Base-by-base conservation (phyloP, 225 moss, liverwort and hornwort species). In the Takakia lepidozioides region DNA sequence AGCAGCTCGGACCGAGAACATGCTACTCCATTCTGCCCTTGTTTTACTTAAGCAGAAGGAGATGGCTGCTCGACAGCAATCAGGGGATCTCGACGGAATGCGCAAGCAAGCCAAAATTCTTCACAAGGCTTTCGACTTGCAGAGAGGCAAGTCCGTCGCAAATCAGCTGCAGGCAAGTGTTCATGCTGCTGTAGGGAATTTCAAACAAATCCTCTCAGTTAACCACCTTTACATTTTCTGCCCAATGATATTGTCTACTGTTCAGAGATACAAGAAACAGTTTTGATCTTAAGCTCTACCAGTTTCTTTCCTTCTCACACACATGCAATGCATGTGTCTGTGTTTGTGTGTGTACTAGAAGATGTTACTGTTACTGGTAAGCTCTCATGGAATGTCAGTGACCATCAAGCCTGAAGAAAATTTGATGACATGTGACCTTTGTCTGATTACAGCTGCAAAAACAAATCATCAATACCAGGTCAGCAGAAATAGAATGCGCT, bases 1-100 rank as follows among this genome's bases (percentile, higher is more conserved):
- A 51, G 68, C 63, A 9, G 70, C 78, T 3, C 56, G 65, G 27
- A 72, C 64, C 17, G 68, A 72, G 38, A 78, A 78, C 57, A 58
- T 58, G 72, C 56, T 78, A 1, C 52, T 72, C 2, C 78, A 78
- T 44, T 67, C 78, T 35, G 67, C 78, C 18, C 65, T 78, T 2
- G 54, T 71, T 27, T 51, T 48, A 1, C 72, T 78, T 24, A 57
- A 62, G 27, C 67, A 72, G 44, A 72, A 72, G 20, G 78, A 68
- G 43, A 50, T 67, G 29, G 58, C 64, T 35, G 72, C 72, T n/a
- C 60, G 63, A 13, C 68, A 60, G 49, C 64, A 59, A 34, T 52
- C 65, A 17, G 26, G 50, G 4, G 68, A 78, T 41, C 58, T 78
- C 19, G 72, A 58, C 10, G 58, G 41, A 21, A 28, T 78, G 20